Evolutionary conservation across 2,329 filamentous ascomycete species (phyloP), one percentile per base, ranked within the genome.

Genomic region (Aspergillus pseudoglaucus): DNA sequence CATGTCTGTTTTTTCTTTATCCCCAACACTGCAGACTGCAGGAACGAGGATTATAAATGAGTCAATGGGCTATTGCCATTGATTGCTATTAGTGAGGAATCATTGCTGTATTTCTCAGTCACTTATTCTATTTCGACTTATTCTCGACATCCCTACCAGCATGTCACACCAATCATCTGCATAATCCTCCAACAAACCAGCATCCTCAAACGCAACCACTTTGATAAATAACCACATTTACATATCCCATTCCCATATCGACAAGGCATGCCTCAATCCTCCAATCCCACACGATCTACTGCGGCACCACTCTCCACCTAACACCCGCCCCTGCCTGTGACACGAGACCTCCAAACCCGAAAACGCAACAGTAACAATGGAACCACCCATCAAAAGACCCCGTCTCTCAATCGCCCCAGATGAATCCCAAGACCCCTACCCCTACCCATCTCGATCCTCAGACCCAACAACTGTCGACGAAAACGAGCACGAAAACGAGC

Each of bases 351-450:
- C 25, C 25, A 12, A 30, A 30, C 10, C 25, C 25, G 25, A 37
- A 37, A 37, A 20, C 17, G 15, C 17, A 3, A 33, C 20, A 30
- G 27, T 51, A 22, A 48, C 23, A 2, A 67, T 68, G 59, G 62
- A 68, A 42, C 58, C 58, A 39, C 66, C 67, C 15, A 47, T 71
- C 43, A 89, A 89, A 67, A 76, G 81, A 61, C 73, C 77, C 53
- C 80, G 80, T 58, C 66, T 81, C n/a, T 65, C 64, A 10, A 49
- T 59, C 6, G 49, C 25, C 10, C 25, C 25, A 30, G 25, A 30
- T 5, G 4, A 4, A 30, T 12, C 25, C 25, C 9, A 30, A 12
- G 25, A 12, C 12, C 9, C 25, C 25, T 30, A 12, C 10, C 4
- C 10, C 10, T 30, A 30, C 25, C 10, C 9, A 4, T 30, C 18